Base-by-base conservation (phyloP, 176 grass and related monocot species). In the Rhynchospora tenuis region DNA sequence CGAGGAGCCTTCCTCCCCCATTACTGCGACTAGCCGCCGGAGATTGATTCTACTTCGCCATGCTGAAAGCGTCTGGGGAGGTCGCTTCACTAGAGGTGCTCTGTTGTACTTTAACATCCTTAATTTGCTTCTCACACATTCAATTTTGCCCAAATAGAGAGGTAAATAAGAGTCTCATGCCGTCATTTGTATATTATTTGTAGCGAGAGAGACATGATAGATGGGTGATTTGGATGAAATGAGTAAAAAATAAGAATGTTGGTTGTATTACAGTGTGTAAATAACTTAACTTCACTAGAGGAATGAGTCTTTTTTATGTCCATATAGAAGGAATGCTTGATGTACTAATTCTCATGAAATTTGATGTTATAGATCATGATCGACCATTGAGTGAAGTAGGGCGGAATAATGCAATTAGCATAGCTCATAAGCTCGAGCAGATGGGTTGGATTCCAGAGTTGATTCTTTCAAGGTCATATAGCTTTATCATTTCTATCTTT, bases 371-470 rank as follows among this genome's bases (percentile, higher is more conserved):
- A 98, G 95, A 98, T 87, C 95, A 98, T 89, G 92, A 93, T 65
- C 91, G 92, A 58, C 90, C 92, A 23, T 76, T 98, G 60, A 98
- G 90, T 74, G 89, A 93, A 90, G 45, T 56, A 38, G 95, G 95
- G 42, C 85, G 79, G 84, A 79, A 68, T 54, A 92, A 91, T 82
- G 95, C 92, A 87, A 91, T 98, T 33, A 94, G 81, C 23, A 46
- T 94, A 64, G 88, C 92, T 79, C 83, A 69, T 78, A 98, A 98
- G 59, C 93, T 95, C 60, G 90, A 87, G 69, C 88, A 98, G 17
- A 88, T 93, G 86, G 92, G 92, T 45, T 98, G 95, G 95, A 90
- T 91, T 89, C 92, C 95, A 0, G 92, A 98, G 79, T 90, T 95
- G 70, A 87, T 98, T 73, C 84, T 98, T 59, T 95, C 87, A 76